Base-by-base conservation (phyloP, 345 rosid species). In the Ceriops decandra region DNA sequence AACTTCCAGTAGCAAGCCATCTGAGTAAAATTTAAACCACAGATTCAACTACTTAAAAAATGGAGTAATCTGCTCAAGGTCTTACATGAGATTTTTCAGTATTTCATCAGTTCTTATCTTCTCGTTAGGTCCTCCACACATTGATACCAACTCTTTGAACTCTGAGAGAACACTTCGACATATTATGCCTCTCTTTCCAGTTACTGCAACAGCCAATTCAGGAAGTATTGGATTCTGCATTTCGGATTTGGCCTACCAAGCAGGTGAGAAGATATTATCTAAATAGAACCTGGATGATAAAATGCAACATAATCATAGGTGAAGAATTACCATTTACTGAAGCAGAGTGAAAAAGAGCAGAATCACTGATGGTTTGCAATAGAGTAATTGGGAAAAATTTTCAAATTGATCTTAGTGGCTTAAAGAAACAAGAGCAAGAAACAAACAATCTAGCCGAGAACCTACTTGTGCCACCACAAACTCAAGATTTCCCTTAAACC, bases 51-150 rank as follows among this genome's bases (percentile, higher is more conserved):
- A 59, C 28, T 67, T 38, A 42, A 7, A 63, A 30, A 57, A 62
- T 46, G 42, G 36, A 42, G 49, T 28, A 3, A 61, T 28, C n/a
- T 9, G 49, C 28, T 52, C 56, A 57, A 56, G 17, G 57, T 82
- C 93, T 88, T 81, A 95, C 97, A 74, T 57, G 71, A 95, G 81
- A 57, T 63, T 58, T 63, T 79, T 82, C 74, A 88, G 77, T 69
- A 91, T 68, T 67, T 76, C 81, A 66, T 83, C 83, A 47, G 95
- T 87, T 86, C 99, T 85, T 51, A 6, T 47, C 73, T 86, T 87
- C 82, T 95, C 99, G 35, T 80, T 85, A n/a, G 85, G 75, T 67
- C 96, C 96, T 77, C 82, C 95, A 71, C 86, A 90, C 86, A 88
- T 78, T n/a, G 70, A 75, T 20, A 87, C 78, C 72, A 90, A 75